phyloP scores from a whole-genome alignment of 768 basidiomycete genomes.

The Calocybe gangraenosa region DNA sequence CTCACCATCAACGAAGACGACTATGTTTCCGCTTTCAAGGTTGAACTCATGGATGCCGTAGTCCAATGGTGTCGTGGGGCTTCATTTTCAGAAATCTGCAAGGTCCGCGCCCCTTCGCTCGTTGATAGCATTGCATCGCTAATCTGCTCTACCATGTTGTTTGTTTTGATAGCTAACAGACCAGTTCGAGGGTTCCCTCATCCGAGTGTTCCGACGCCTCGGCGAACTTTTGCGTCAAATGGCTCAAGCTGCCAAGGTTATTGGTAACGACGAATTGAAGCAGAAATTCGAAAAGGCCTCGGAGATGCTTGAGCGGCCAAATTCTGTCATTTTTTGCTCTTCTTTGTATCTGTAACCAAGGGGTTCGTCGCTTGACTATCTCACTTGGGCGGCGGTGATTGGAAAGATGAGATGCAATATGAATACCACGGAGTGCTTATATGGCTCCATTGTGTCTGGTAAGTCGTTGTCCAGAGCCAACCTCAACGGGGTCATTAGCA shows the following conservation, averaged over 20 bases:
- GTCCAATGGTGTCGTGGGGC: conserved; percentile 98
- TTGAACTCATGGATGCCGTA: conserved; percentile 98
- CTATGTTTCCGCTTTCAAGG: conserved; percentile 95
- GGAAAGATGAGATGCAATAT: too few species aligned
- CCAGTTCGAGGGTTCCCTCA: conserved; percentile 95
- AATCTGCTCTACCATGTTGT: not conserved
- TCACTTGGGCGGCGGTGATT: not conserved
- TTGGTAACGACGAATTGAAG: conserved; percentile 90
- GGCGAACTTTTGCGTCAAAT: conserved; percentile 96
- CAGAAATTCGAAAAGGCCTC: conserved; percentile 91
- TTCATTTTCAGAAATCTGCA: conserved; percentile 93
- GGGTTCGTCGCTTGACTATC: not conserved
- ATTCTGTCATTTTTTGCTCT: conserved; percentile 90
- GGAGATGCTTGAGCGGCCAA: conserved; percentile 90
- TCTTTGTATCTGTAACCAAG: conserved; percentile 65
- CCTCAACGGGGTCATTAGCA: too few species aligned
- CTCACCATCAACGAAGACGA: conserved; percentile 87
- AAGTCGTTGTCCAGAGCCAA: too few species aligned
- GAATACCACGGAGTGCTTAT: not conserved
- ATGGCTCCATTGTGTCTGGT: too few species aligned
- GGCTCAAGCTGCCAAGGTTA: conserved; percentile 92
- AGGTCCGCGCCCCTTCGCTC: too few species aligned
- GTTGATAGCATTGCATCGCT: too few species aligned
- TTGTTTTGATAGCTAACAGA: conserved; percentile 70
- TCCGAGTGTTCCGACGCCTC: conserved; percentile 91